A percentile compares a stretch with the other conserved stretches of the same genome.
Conservation (phyloP, 306 rosid species). For the Rubus parviflorus region DNA sequence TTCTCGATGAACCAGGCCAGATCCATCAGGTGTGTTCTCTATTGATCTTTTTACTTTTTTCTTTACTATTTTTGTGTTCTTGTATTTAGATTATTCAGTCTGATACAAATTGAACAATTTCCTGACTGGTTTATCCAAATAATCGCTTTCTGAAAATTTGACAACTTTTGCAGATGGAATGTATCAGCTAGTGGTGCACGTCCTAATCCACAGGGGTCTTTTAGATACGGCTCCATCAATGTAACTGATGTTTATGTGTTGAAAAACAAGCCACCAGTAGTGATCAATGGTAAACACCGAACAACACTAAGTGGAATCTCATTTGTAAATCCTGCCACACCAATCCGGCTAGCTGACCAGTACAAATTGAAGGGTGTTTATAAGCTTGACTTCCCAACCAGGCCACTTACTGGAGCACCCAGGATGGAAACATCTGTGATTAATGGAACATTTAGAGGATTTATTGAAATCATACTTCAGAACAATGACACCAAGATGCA, state of each 20-base stretch:
- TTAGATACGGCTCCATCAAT: conserved; percentile 89
- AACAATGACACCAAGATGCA: conserved; percentile 94
- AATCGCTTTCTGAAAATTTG: conserved; percentile 15
- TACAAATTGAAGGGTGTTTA: conserved; percentile 69
- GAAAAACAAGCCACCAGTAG: conserved; percentile 64
- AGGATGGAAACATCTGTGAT: conserved; percentile 71
- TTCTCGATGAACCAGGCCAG: conserved; percentile 98
- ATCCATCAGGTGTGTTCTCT: conserved; percentile 74
- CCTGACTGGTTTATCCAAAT: neutral
- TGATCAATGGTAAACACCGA: conserved; percentile 62
- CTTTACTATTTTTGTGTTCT: neutral
- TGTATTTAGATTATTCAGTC: neutral
- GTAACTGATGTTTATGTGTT: conserved; percentile 86
- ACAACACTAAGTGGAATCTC: conserved; percentile 81
- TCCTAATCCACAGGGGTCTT: conserved; percentile 97
- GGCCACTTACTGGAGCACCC: conserved; percentile 73
- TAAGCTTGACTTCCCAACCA: conserved; percentile 85
- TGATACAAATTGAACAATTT: neutral
- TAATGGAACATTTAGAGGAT: conserved; percentile 87
- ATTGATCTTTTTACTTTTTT: neutral
- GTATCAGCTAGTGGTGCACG: conserved; percentile 99
- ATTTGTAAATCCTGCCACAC: conserved; percentile 72
- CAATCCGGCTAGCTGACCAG: conserved; percentile 82
- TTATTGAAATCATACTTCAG: conserved; percentile 85
- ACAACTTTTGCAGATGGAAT: conserved; percentile 70